These are phyloP conservation scores for Coemansia sp. DNA, from an alignment of 192 early-diverging fungal species.

Conservation along the genomic window DNA sequence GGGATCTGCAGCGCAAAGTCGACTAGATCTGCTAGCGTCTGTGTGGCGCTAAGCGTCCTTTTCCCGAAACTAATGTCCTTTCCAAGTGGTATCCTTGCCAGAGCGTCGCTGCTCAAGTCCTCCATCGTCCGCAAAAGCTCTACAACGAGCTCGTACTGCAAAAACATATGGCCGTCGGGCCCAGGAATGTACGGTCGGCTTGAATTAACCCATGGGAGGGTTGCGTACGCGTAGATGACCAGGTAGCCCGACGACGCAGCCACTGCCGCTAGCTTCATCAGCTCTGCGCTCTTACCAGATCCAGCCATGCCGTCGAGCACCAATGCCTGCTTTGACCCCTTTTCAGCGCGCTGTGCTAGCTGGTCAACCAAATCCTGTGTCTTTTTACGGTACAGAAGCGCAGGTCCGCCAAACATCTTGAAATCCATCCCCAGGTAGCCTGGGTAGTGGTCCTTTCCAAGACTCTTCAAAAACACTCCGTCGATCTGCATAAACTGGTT, in stretches of 20 bases:
- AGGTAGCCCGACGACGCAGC: conserved; percentile 28
- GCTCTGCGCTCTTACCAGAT: conserved; percentile 48
- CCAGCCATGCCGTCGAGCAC: conserved; percentile 42
- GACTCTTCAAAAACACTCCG: conserved; percentile 17
- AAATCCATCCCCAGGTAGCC: conserved; percentile 40
- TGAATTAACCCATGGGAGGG: conserved; percentile 47
- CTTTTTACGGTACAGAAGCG: conserved; percentile 41
- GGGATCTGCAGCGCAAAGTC: conserved; percentile 34
- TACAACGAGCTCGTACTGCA: conserved; percentile 31
- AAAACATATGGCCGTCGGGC: conserved; percentile 20
- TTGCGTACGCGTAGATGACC: conserved; percentile 37
- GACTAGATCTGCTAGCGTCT: conserved; percentile 38
- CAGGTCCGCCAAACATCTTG: conserved; percentile 42
- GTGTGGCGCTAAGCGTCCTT: conserved; percentile 15
- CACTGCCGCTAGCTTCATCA: conserved; percentile 43
- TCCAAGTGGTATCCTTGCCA: conserved; percentile 37
- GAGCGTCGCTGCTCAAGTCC: conserved; percentile 23
- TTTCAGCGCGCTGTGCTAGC: conserved; percentile 4
- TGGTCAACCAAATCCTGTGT: conserved; percentile 37
- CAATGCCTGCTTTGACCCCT: conserved; percentile 22
- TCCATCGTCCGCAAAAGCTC: conserved; percentile 27
- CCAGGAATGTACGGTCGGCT: conserved; percentile 44
- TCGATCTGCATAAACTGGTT: conserved; percentile 36
- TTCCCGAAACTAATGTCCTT: conserved; percentile 32
- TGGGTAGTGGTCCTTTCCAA: conserved; percentile 31